Base-by-base conservation (phyloP, 1,139 yeast genomes). In the Debaryomyces fabryi region DNA sequence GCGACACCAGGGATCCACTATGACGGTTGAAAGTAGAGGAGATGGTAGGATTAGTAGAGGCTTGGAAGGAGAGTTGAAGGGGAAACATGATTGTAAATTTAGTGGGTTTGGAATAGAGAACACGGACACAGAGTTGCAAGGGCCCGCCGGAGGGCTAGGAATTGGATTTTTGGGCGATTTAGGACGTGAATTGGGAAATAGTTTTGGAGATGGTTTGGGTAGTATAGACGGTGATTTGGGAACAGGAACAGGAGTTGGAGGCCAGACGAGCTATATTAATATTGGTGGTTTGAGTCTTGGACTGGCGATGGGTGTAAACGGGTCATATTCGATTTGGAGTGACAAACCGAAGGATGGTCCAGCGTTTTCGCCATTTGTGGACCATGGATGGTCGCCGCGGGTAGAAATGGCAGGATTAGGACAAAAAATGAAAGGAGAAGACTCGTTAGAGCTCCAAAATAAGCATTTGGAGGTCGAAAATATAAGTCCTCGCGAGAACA, bases 401-500 rank as follows among this genome's bases (percentile, higher is more conserved):
- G 13, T 20, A 32, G 12, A 32, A 16, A 15, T 4, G 12, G 3
- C 20, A 15, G 12, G 21, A 7, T 3, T 12, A 7, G 12, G 12
- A 8, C 10, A 10, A 15, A 8, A 3, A 6, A 4, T 8, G 7
- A 10, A 7, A 4, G 15, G 8, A n/a, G 34, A 32, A 2, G 6
- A 9, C 4, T 3, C 13, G 3, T 13, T 4, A 4, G n/a, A 27
- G 5, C 6, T 2, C 13, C 30, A 12, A 27, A 27, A 4, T 5
- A 27, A 27, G 6, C 13, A 4, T 27, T 5, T 27, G 30, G 6
- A 12, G 13, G 12, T 12, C 3, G 35, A 8, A 8, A 10, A 5
- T 8, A 15, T 12, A 15, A 13, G 20, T 15, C 37, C 43, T 1
- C 18, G 20, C 20, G 21, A 40, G n/a, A 65, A 65, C 49, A 57